A percentile compares a stretch with the other conserved stretches of the same genome.
Evolutionary conservation across 2,329 filamentous ascomycete species (phyloP).

Genomic region (Chrysoporthe puriensis): DNA sequence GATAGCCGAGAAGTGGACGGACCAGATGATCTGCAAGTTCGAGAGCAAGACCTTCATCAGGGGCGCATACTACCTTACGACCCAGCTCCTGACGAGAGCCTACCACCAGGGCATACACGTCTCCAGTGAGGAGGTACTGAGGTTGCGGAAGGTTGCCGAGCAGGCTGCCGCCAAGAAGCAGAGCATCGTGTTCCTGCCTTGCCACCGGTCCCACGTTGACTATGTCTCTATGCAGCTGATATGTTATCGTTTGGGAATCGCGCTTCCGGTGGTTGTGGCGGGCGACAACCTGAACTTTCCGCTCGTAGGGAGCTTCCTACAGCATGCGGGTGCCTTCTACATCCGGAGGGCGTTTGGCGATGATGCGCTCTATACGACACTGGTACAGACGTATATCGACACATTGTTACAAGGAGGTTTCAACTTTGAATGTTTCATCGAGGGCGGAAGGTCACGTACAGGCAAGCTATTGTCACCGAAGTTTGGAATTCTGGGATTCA

Average conservation of each 20-base stretch:
- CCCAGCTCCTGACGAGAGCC: conserved; percentile 86
- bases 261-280: conserved; percentile 87
- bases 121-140: conserved; percentile 88
- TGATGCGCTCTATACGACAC: conserved; percentile 83
- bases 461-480: conserved; percentile 94
- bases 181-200: conserved; percentile 93
- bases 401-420: conserved; percentile 86
- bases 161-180: conserved; percentile 85
- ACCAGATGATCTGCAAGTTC: conserved; percentile 99
- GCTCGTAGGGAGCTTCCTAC: conserved; percentile 83
- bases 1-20: conserved; percentile 83
- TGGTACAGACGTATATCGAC: conserved; percentile 97
- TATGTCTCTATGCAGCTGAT: conserved; percentile 95
- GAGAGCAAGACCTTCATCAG: conserved; percentile 93
- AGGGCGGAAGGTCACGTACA: conserved; percentile 89
- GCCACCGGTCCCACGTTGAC: conserved; percentile 93
- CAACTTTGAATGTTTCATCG: conserved; percentile 97
- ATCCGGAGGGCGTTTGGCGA: conserved; percentile 92
- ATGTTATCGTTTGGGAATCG: conserved; percentile 89
- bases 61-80: conserved; percentile 85
- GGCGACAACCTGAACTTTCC: conserved; percentile 98
- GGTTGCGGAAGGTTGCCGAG: conserved; percentile 80
- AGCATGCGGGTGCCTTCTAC: conserved; percentile 97
- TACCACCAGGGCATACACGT: conserved; percentile 98
- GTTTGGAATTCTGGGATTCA: conserved; percentile 90